A percentile compares a stretch with the other conserved stretches of the same genome.
phyloP scores from a whole-genome alignment of 768 basidiomycete species.

The Lyophyllum shimeji region DNA sequence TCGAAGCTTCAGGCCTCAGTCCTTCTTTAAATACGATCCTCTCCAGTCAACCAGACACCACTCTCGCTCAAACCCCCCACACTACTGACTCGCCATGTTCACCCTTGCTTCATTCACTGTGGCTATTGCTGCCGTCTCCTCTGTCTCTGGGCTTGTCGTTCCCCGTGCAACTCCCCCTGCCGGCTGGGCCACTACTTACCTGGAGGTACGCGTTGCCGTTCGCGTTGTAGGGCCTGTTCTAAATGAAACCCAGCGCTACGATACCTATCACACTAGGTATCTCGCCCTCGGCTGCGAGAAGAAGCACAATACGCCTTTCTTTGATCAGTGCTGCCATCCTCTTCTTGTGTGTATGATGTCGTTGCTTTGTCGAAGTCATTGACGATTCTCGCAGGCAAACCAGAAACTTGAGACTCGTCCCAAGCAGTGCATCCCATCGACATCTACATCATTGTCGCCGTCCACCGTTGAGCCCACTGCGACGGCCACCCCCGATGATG shows the following conservation, averaged over 20 bases:
- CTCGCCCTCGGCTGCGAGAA: slow-evolving; percentile 48
- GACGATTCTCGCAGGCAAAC: slow-evolving; percentile 35
- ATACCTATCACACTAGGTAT: slow-evolving; percentile 62
- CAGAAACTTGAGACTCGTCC: slow-evolving; percentile 51
- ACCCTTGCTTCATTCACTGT: slow-evolving; percentile 38
- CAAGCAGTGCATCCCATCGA: slow-evolving; percentile 50
- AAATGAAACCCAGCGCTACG: slow-evolving; percentile 40
- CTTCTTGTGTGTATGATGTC: slow-evolving; percentile 45
- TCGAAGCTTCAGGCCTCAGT: slow-evolving; percentile 25
- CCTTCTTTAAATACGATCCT: slow-evolving; percentile 23
- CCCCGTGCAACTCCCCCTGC: slow-evolving; percentile 40
- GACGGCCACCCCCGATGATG: slow-evolving; percentile 27
- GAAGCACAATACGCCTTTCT: slow-evolving; percentile 55
- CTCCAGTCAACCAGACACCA: slow-evolving; percentile 15
- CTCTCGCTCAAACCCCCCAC: slow-evolving; percentile 30
- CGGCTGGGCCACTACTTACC: slow-evolving; percentile 42
- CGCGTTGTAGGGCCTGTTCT: slow-evolving; percentile 5
- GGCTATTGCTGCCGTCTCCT: slow-evolving; percentile 39
- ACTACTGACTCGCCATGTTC: slow-evolving; percentile 35
- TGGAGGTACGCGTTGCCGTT: slow-evolving; percentile 37
- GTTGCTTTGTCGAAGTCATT: slow-evolving; percentile 3
- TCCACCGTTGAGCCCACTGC: slow-evolving; percentile 26
- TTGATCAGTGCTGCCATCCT: slow-evolving; percentile 71
- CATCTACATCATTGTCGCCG: slow-evolving; percentile 25
- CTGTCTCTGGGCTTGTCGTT: slow-evolving; percentile 37